Conservation (phyloP, 2,329 filamentous ascomycete species). For the Basipetospora chlamydospora region DNA sequence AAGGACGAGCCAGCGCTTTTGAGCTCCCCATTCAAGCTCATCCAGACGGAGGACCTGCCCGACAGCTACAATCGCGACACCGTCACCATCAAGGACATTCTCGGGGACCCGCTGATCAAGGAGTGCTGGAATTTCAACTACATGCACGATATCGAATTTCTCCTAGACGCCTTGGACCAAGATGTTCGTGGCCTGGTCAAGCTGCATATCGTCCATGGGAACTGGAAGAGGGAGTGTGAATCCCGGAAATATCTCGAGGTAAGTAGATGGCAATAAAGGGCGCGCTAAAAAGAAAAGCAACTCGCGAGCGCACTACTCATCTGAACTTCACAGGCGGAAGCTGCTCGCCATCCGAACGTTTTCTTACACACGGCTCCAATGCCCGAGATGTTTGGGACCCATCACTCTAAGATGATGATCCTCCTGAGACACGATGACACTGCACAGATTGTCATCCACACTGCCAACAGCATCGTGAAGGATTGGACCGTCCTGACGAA, state of each 20-base stretch:
- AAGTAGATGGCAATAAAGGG: no score
- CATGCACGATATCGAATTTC: conserved; percentile 43
- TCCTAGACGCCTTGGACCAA: conserved; percentile 38
- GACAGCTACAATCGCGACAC: conserved; percentile 47
- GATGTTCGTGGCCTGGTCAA: conserved; percentile 33
- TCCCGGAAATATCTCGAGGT: conserved; percentile 26
- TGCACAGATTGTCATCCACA: conserved; percentile 72
- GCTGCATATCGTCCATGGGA: conserved; percentile 45
- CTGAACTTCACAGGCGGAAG: conserved; percentile 45
- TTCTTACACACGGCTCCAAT: conserved; percentile 60
- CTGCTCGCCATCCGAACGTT: conserved; percentile 49
- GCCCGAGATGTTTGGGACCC: conserved; percentile 74
- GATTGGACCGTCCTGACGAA: conserved; percentile 88
- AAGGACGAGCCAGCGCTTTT: conserved; percentile 13
- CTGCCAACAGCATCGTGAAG: conserved; percentile 76
- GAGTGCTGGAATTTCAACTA: conserved; percentile 61
- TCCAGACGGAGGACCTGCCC: conserved; percentile 50
- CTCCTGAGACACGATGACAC: conserved; percentile 62
- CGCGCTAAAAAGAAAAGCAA: no score
- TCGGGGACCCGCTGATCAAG: conserved; percentile 60
- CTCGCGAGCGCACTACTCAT: no score
- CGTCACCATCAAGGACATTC: conserved; percentile 49
- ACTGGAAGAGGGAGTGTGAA: conserved; percentile 52
- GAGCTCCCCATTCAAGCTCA: conserved; percentile 57
- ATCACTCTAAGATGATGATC: conserved; percentile 81